Conservation (phyloP, 805 yeast genomes). For the Monosporozyma unispora region DNA sequence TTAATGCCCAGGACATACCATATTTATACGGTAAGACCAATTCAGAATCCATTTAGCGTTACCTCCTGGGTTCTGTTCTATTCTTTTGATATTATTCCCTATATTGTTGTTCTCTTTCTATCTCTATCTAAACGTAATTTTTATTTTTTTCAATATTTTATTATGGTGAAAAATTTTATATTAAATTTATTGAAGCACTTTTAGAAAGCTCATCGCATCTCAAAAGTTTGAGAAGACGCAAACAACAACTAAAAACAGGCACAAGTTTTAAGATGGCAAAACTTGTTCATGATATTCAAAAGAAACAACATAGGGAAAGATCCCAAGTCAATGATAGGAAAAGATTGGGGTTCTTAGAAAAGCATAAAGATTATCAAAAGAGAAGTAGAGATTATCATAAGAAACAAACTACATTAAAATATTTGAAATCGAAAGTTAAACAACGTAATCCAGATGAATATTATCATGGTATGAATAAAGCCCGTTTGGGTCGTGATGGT, state of each 20-base stretch:
- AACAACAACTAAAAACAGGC: background rate
- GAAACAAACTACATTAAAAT: constrained; percentile 53
- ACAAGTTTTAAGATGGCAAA: constrained; percentile 46
- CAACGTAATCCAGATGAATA: constrained; percentile 89
- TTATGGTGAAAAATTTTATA: background rate
- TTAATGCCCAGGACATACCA: background rate
- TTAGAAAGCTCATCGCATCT: background rate
- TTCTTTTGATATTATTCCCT: background rate
- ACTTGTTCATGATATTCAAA: constrained; percentile 82
- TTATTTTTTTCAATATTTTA: background rate
- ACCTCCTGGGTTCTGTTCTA: too few species aligned
- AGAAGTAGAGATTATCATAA: constrained; percentile 60
- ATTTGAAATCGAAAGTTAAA: constrained; percentile 62
- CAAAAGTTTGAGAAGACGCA: background rate
- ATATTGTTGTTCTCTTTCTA: background rate
- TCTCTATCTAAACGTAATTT: background rate
- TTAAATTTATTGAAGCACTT: background rate
- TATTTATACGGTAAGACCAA: background rate
- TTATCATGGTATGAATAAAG: constrained; percentile 82
- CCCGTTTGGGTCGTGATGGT: constrained; percentile 62
- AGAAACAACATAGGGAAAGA: constrained; percentile 93
- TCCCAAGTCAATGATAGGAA: constrained; percentile 72
- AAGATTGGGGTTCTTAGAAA: constrained; percentile 79
- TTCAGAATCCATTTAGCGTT: background rate
- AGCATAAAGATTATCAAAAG: constrained; percentile 75